A percentile compares a stretch with the other conserved stretches of the same genome.
These are phyloP conservation scores for Alternaria sp. DNA, from an alignment of 2,329 filamentous ascomycete genomes.

Conservation along the genomic window DNA sequence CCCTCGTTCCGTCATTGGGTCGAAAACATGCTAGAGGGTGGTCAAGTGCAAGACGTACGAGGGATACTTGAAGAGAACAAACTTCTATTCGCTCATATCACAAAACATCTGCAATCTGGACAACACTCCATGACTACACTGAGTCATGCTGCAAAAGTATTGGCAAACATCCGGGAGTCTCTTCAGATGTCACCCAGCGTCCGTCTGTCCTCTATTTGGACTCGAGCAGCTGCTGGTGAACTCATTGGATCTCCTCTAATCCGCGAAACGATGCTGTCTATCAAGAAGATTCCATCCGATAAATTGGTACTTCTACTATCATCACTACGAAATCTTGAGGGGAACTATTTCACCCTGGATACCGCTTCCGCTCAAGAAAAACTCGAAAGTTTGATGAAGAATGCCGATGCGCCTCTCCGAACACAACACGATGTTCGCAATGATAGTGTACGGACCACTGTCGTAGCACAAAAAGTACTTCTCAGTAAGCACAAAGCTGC, in stretches of 20 bases:
- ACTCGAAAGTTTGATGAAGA: slow-evolving; percentile 36
- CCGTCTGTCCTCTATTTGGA: slow-evolving; percentile 63
- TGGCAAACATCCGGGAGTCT: slow-evolving; percentile 49
- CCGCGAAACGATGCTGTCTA: slow-evolving; percentile 63
- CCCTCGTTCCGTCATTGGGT: slow-evolving; percentile 66
- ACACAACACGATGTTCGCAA: slow-evolving; percentile 78
- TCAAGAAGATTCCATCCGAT: slow-evolving; percentile 68
- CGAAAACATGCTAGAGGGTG: slow-evolving; percentile 52
- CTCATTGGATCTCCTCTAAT: slow-evolving; percentile 61
- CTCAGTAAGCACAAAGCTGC: slow-evolving; percentile 77
- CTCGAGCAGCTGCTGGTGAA: slow-evolving; percentile 66
- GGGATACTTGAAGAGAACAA: slow-evolving; percentile 68
- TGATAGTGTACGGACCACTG: slow-evolving; percentile 76
- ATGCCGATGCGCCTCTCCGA: slow-evolving; percentile 60
- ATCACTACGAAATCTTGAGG: slow-evolving; percentile 38
- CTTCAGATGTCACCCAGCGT: slow-evolving; percentile 50
- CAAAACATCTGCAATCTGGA: slow-evolving; percentile 43
- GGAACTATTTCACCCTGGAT: slow-evolving; percentile 31
- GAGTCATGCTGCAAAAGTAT: slow-evolving; percentile 43
- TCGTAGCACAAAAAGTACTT: slow-evolving; percentile 82
- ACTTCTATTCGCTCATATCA: slow-evolving; percentile 59
- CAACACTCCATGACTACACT: slow-evolving; percentile 55
- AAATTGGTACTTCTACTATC: slow-evolving; percentile 57
- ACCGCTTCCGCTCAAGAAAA: slow-evolving; percentile 44
- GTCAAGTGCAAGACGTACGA: slow-evolving; percentile 55